A percentile compares a stretch with the other conserved stretches of the same genome.
phyloP scores from a whole-genome alignment of 257 asterid genomes.

The Henckelia pumila region DNA sequence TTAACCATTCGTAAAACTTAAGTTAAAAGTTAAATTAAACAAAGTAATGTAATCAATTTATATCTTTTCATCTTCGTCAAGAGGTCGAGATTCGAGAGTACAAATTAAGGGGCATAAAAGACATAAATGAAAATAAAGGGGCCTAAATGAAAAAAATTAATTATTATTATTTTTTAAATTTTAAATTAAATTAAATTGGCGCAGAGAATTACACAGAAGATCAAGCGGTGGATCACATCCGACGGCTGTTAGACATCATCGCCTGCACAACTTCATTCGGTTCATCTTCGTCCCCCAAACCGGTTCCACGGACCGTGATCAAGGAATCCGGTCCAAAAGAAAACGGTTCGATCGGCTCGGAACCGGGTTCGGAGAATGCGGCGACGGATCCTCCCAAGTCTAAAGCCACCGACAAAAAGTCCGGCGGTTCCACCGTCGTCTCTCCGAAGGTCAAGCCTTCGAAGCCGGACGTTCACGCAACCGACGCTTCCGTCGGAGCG shows the following conservation, averaged over 20 bases:
- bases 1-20: too few species aligned
- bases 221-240: constrained; percentile 58
- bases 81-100: too few species aligned
- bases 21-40: too few species aligned
- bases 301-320: constrained; percentile 33
- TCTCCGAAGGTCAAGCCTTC: constrained; percentile 38
- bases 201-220: constrained; percentile 77
- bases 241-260: constrained; percentile 68
- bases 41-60: too few species aligned
- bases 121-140: constrained; percentile 1
- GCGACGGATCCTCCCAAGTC: constrained; percentile 32
- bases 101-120: not conserved
- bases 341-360: constrained; percentile 33
- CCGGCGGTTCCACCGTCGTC: constrained; percentile 37
- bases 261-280: constrained; percentile 68
- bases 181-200: too few species aligned
- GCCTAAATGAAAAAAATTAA: not conserved
- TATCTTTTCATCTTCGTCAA: too few species aligned
- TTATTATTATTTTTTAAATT: too few species aligned
- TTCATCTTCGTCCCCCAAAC: constrained; percentile 46
- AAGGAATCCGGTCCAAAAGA: constrained; percentile 35
- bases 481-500: constrained; percentile 24
- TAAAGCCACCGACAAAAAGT: constrained; percentile 39
- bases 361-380: constrained; percentile 36
- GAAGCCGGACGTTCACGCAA: constrained; percentile 32